Conservation (phyloP, 2,329 filamentous ascomycete genomes). For the Colletotrichum sp. region DNA sequence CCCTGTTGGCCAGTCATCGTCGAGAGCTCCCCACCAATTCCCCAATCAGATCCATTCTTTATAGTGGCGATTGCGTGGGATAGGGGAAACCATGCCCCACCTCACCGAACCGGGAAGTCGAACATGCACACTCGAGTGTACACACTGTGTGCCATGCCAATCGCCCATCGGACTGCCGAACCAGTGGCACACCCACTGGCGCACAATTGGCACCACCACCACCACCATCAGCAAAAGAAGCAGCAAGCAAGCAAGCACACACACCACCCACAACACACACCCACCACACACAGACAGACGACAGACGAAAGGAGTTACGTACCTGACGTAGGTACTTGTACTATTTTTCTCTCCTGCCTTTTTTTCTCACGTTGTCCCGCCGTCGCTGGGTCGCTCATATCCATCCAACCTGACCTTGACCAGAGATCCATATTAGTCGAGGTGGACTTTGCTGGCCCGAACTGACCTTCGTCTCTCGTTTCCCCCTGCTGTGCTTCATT, state of each 20-base stretch:
- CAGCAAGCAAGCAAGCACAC: background rate
- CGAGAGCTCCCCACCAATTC: slow-evolving; percentile 7
- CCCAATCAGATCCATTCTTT: slow-evolving; percentile 18
- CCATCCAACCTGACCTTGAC: slow-evolving; percentile 1
- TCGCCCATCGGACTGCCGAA: slow-evolving; percentile 1
- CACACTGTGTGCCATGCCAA: background rate
- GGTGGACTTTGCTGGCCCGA: slow-evolving; percentile 12
- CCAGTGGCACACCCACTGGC: background rate
- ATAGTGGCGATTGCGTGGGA: slow-evolving; percentile 18
- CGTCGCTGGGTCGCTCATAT: slow-evolving; percentile 19
- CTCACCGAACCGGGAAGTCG: background rate
- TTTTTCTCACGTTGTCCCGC: slow-evolving; percentile 20
- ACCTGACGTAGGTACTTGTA: background rate
- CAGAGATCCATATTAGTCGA: slow-evolving; percentile 18
- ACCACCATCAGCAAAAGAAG: background rate
- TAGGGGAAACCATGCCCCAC: slow-evolving; percentile 1
- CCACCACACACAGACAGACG: background rate
- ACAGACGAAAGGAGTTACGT: background rate
- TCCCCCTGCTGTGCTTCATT: slow-evolving; percentile 15
- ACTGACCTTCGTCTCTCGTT: slow-evolving; percentile 12
- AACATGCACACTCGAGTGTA: background rate
- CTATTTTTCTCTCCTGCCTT: slow-evolving; percentile 10
- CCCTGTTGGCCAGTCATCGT: slow-evolving; percentile 17
- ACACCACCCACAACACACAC: background rate
- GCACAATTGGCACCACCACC: background rate